Evolutionary conservation across 106 monocot genomes (phyloP).

Genomic region (Iris macrosiphon): DNA sequence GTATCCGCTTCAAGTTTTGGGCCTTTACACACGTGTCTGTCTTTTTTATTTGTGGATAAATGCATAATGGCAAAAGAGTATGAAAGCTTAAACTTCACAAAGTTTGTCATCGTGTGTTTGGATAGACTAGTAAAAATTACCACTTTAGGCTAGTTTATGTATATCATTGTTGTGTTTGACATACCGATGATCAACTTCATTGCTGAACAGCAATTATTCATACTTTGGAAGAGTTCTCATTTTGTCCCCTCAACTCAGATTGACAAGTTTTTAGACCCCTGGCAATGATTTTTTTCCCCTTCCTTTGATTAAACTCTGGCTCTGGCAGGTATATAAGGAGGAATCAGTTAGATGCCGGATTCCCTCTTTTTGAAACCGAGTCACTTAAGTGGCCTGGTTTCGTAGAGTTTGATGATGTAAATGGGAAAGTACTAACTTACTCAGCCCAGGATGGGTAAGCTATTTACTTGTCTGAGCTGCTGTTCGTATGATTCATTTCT

Average conservation of each 20-base stretch:
- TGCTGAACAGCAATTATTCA: too few relatives aligned
- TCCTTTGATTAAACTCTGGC: neutral
- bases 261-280: neutral
- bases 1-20: too few relatives aligned
- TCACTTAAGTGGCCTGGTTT: slow-evolving; percentile 95
- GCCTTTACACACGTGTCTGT: too few relatives aligned
- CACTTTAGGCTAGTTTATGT: too few relatives aligned
- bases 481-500: too few relatives aligned
- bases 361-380: slow-evolving; percentile 78
- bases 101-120: too few relatives aligned
- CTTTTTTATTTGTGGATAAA: too few relatives aligned
- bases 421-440: slow-evolving; percentile 89
- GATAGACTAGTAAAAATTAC: too few relatives aligned
- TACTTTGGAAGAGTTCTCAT: slow-evolving; percentile 1
- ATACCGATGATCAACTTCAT: too few relatives aligned
- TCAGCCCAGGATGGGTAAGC: slow-evolving; percentile 83
- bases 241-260: neutral
- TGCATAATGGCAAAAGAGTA: too few relatives aligned
- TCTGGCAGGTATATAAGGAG: slow-evolving; percentile 73
- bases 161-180: too few relatives aligned
- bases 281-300: neutral
- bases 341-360: slow-evolving; percentile 81
- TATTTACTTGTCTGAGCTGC: slow-evolving; percentile 6
- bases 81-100: too few relatives aligned
- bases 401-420: slow-evolving; percentile 95